phyloP scores from a whole-genome alignment of 768 basidiomycete genomes.

The Pleurotus tuoliensis region DNA sequence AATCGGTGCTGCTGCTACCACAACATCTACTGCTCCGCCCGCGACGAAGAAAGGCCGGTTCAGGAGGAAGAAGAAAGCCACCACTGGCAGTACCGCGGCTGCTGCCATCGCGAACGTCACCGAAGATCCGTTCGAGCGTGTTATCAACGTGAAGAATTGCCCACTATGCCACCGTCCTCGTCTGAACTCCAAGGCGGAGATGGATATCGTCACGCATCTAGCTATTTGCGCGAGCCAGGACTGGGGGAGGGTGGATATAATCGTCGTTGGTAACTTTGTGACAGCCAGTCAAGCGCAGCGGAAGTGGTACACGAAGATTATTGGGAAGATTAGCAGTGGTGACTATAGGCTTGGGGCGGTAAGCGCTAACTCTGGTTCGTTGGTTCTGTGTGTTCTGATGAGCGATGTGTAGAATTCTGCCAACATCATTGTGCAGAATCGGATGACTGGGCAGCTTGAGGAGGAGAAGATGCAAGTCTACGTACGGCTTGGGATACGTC shows the following conservation, averaged over 20 bases:
- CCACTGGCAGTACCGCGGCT: neutral
- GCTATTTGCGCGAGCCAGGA: conserved; percentile 93
- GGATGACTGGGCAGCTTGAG: conserved; percentile 84
- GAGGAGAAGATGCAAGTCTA: conserved; percentile 99
- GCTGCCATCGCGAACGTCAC: neutral
- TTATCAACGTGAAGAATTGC: conserved; percentile 94
- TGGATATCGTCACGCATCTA: conserved; percentile 94
- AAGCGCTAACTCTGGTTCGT: conserved; percentile 25
- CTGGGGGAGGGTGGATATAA: conserved; percentile 84
- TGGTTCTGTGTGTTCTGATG: neutral
- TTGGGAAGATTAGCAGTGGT: conserved; percentile 82
- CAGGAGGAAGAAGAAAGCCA: conserved; percentile 15
- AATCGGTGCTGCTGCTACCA: neutral
- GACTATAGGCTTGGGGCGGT: conserved; percentile 89
- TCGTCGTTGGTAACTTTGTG: conserved; percentile 92
- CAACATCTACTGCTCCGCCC: neutral
- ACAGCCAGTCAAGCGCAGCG: conserved; percentile 93
- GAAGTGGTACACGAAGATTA: conserved; percentile 93
- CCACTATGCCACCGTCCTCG: conserved; percentile 90
- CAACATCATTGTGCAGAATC: conserved; percentile 97
- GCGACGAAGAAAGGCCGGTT: conserved; percentile 18
- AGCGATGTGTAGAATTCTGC: conserved; percentile 72
- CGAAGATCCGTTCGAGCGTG: conserved; percentile 60
- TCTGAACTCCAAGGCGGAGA: conserved; percentile 80
- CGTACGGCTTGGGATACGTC: conserved; percentile 85